Base-by-base conservation (phyloP, 2,329 filamentous ascomycete genomes). In the Xylariomycetidae sp. region DNA sequence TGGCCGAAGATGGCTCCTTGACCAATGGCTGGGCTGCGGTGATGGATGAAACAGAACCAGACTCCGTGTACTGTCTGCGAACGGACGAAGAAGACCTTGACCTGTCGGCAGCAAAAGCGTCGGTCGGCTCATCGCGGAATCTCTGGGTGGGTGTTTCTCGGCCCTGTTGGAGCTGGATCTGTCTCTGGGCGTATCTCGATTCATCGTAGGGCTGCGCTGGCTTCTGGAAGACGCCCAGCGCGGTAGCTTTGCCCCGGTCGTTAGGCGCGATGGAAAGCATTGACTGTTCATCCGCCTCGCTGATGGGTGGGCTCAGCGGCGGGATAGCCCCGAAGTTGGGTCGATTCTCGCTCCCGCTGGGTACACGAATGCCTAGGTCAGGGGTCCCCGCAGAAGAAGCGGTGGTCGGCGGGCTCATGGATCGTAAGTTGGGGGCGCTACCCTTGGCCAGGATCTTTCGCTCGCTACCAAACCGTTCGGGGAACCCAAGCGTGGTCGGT, bases 161-260 rank as follows among this genome's bases (percentile, higher is more conserved):
- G 17, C 81, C 85, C 50, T 85, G 77, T 43, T 90, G 85, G 56
- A 95, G 76, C 55, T 88, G 85, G 30, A 85, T 66, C 51, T 94
- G 85, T 27, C 88, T 78, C 53, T 94, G 83, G 5, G 85, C 76
- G 50, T 87, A 96, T 51, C 87, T 85, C 14, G 82, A 78, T 51
- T 96, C 89, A 50, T 94, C 87, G 47, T 92, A 95, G 6, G 80
- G 75, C 31, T 82, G 76, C 2, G 67, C 63, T 2, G 88, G 85
- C 53, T 88, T 88, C 44, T 83, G 83, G 40, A 58, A 59, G 6
- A 59, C 54, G 2, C 54, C 56, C 12, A 59, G 45, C 30, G 54
- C 53, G 15, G 54, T 58, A 17, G 56, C 56, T 31, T 58, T 58
- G 15, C 56, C 56, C 41, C 81, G 78, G 47, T 95, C 89, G 42